phyloP scores from a whole-genome alignment of 495 filamentous ascomycete genomes.

The Lasiosphaeria ovina region DNA sequence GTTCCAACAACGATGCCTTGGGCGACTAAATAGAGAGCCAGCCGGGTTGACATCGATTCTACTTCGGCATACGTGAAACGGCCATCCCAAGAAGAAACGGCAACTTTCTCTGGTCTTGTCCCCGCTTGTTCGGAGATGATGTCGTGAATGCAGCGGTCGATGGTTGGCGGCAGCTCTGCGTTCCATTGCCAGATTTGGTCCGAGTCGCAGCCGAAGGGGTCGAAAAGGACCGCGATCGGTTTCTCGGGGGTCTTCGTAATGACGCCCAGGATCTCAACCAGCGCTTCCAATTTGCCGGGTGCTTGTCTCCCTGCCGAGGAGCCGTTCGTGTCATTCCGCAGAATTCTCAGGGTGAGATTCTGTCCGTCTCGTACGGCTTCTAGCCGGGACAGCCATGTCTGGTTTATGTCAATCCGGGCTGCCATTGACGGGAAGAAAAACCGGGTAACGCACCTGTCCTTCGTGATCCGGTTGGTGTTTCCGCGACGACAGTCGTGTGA shows the following conservation, averaged over 20 bases:
- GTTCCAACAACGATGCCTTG: conserved; percentile 46
- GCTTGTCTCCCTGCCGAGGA: conserved; percentile 10
- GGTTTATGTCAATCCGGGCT: conserved; percentile 1
- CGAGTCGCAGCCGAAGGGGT: conserved; percentile 20
- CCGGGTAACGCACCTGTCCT: neutral
- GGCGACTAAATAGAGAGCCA: conserved; percentile 45
- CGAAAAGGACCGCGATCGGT: conserved; percentile 12
- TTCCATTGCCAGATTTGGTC: conserved; percentile 44
- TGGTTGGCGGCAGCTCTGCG: conserved; percentile 34
- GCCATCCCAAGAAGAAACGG: conserved; percentile 58
- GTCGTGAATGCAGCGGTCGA: conserved; percentile 41
- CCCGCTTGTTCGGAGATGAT: conserved; percentile 34
- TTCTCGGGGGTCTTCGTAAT: conserved; percentile 5
- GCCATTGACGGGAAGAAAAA: neutral
- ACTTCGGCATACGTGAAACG: conserved; percentile 56
- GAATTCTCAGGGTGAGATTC: conserved; percentile 13
- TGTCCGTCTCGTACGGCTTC: conserved; percentile 7
- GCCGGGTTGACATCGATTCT: conserved; percentile 43
- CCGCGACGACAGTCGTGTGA: neutral
- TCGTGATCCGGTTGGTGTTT: conserved; percentile 2
- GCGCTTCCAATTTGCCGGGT: conserved; percentile 11
- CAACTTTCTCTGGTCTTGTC: conserved; percentile 26
- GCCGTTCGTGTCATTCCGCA: conserved; percentile 11
- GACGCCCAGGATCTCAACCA: conserved; percentile 10
- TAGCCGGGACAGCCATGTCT: conserved; percentile 18